Base-by-base conservation (phyloP, 2,329 filamentous ascomycete genomes). In the Penicillium griseofulvum region DNA sequence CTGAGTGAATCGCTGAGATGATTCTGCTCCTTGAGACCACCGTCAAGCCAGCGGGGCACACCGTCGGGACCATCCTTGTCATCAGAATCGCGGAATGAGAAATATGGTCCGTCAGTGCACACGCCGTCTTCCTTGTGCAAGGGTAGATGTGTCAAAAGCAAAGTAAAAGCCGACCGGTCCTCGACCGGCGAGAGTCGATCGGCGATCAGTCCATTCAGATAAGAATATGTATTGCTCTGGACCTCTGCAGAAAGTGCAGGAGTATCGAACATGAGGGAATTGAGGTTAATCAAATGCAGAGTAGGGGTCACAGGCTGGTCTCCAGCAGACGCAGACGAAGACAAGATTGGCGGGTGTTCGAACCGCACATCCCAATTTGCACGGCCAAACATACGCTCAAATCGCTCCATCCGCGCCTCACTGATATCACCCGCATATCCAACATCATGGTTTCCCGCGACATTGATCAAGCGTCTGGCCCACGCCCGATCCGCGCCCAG, bases 401-500 rank as follows among this genome's bases (percentile, higher is more conserved):
- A 99, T 1, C 94, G 84, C 28, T 84, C 79, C 52, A 97, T 80
- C 4, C 91, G 85, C 58, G 85, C 80, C n/a, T 81, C 76, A 38
- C 88, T 91, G 58, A 97, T 81, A 72, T 99, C 94, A 3, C 94
- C 94, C 0, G 92, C 91, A 71, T 99, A 99, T 33, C 94, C 94
- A 67, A 99, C 87, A 72, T 99, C 94, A 70, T 99, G 94, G 68
- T 99, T 99, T 1, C 94, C 94, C 0, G 87, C 91, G 26, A 97
- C 85, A 64, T 96, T 95, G 70, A 99, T 91, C 60, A 97, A 81
- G 52, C 88, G 83, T 38, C 79, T 81, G n/a, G 80, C 74, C 94
- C 94, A 97, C 2, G 74, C 72, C 6, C 78, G 74, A 57, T 81
- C 75, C 16, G 65, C 51, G 60, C 73, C 72, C 6, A 75, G 57